These are phyloP conservation scores for Aspergillus uvarum DNA, from an alignment of 2,329 filamentous ascomycete genomes.

Conservation along the genomic window DNA sequence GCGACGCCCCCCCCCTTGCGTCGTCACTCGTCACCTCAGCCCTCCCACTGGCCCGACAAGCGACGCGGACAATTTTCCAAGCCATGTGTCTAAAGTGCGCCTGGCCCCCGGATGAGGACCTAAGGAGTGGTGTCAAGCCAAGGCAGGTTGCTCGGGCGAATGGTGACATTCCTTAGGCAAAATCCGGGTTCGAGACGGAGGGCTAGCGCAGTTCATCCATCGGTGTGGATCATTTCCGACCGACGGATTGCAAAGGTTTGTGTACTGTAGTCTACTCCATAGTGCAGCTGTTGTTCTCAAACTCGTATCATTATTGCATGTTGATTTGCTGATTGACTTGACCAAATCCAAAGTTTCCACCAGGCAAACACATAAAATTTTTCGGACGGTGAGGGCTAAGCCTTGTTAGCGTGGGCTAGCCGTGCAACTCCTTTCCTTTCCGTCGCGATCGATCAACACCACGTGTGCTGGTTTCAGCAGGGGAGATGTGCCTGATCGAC, in stretches of 20 bases:
- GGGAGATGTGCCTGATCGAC: too few relatives aligned
- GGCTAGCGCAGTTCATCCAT: neutral
- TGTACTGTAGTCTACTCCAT: too few relatives aligned
- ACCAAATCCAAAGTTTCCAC: neutral
- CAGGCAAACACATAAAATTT: neutral
- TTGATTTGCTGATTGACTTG: neutral
- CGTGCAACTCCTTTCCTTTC: constrained; percentile 4
- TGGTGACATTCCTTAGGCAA: constrained; percentile 1
- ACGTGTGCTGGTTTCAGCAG: neutral
- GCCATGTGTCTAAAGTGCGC: neutral
- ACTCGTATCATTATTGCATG: neutral
- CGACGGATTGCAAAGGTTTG: neutral
- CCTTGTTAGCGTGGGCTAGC: constrained; percentile 3
- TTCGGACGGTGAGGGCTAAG: neutral
- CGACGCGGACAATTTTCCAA: neutral
- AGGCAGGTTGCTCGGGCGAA: constrained; percentile 4
- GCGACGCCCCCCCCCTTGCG: constrained; percentile 4
- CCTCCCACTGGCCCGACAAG: neutral
- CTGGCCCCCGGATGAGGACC: neutral
- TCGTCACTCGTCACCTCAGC: neutral
- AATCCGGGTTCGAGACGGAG: neutral
- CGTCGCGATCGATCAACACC: neutral
- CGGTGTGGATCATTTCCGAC: neutral
- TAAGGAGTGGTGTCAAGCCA: neutral
- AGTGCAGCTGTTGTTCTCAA: too few relatives aligned